A percentile compares a stretch with the other conserved stretches of the same genome.
Evolutionary conservation across 352 stramenopile genomes (phyloP).

Genomic region (Pythium scleroteichum): DNA sequence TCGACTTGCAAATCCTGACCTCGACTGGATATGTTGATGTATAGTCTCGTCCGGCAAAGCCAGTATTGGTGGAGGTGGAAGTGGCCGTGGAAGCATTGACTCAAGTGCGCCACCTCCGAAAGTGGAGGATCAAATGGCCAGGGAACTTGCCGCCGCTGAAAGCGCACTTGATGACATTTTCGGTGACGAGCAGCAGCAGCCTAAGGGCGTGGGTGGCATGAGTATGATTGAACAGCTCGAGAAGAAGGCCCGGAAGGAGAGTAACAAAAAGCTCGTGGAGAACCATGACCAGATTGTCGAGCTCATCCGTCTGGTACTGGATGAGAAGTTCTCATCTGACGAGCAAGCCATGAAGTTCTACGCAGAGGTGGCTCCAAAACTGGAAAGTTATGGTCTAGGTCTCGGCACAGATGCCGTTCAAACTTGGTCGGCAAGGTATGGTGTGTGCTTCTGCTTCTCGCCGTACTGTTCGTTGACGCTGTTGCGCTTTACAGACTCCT

Average conservation of each 20-base stretch:
- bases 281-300: slow-evolving; percentile 63
- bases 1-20: too few relatives aligned
- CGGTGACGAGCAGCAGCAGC: slow-evolving; percentile 72
- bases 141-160: slow-evolving; percentile 74
- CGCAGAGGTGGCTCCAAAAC: slow-evolving; percentile 48
- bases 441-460: not conserved
- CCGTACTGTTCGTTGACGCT: not conserved
- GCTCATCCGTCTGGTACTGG: slow-evolving; percentile 54
- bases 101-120: slow-evolving; percentile 28
- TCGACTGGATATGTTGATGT: not conserved
- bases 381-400: slow-evolving; percentile 65
- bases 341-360: slow-evolving; percentile 76
- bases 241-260: slow-evolving; percentile 82
- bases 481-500: slow-evolving; percentile 48
- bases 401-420: slow-evolving; percentile 71
- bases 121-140: slow-evolving; percentile 85
- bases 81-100: slow-evolving; percentile 3
- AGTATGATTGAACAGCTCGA: slow-evolving; percentile 88
- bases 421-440: slow-evolving; percentile 74
- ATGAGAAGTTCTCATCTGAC: slow-evolving; percentile 49
- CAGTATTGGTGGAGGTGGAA: slow-evolving; percentile 30
- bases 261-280: slow-evolving; percentile 88
- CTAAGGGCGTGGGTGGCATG: slow-evolving; percentile 70
- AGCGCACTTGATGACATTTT: slow-evolving; percentile 86
- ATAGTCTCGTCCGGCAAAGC: slow-evolving; percentile 43